phyloP scores from a whole-genome alignment of 2,329 filamentous ascomycete genomes.

The Cercospora canescens region DNA sequence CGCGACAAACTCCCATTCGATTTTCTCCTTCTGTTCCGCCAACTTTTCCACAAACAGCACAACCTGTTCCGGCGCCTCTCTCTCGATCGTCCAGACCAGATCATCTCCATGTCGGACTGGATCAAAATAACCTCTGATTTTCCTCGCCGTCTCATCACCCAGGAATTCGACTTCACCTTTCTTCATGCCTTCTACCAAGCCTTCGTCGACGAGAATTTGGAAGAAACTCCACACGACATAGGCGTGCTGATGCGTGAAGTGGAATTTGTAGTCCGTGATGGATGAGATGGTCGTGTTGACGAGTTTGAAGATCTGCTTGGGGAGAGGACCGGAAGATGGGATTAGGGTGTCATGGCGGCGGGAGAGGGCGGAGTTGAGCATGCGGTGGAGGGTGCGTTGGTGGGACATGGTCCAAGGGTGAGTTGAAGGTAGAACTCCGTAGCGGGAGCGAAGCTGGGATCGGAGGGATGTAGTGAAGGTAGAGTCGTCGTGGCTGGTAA shows the following conservation, averaged over 20 bases:
- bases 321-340: conserved; percentile 27
- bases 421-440: conserved; percentile 33
- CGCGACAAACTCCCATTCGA: conserved; percentile 24
- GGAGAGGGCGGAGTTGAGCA: conserved; percentile 35
- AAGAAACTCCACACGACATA: conserved; percentile 35
- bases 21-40: conserved; percentile 9
- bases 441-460: conserved; percentile 34
- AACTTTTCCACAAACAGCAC: conserved; percentile 8
- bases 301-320: conserved; percentile 20
- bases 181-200: conserved; percentile 26
- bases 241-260: conserved; percentile 30
- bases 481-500: conserved; percentile 5
- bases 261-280: conserved; percentile 24
- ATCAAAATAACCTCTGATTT: conserved; percentile 28
- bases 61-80: conserved; percentile 5
- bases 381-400: conserved; percentile 39
- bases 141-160: conserved; percentile 29
- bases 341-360: conserved; percentile 32
- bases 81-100: conserved; percentile 14
- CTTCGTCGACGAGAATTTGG: conserved; percentile 29
- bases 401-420: conserved; percentile 39
- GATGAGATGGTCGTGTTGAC: conserved; percentile 20
- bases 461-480: conserved; percentile 25
- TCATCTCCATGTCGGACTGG: conserved; percentile 22
- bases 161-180: conserved; percentile 32